Base-by-base conservation (phyloP, 805 yeast genomes). In the Cyberlindnera petersonii region DNA sequence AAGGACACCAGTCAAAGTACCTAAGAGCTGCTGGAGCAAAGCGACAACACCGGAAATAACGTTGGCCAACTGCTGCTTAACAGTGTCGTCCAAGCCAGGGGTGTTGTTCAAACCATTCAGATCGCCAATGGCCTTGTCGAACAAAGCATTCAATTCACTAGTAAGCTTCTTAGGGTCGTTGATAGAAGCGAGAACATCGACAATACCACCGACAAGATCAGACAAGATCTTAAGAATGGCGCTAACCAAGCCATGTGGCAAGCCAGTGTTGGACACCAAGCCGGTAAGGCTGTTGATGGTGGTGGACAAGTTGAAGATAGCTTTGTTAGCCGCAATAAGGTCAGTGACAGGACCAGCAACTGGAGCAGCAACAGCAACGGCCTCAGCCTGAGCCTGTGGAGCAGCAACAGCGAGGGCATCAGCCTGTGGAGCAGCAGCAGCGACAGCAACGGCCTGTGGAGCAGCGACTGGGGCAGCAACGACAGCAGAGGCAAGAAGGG, bases 81-180 rank as follows among this genome's bases (percentile, higher is more conserved):
- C 33, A 32, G 43, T 15, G 10, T 19, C 37, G 21, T 35, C 42
- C 14, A 40, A 21, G 9, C 39, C 46, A 24, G 46, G 22, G 23
- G 40, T 32, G 10, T 29, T 26, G 20, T 20, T 18, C 13, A 49
- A 17, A 19, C 21, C 37, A 20, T 37, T 35, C 35, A 49, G 41
- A 17, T 44, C 29, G 9, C 30, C 10, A n/a, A 38, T 16, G 26
- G 48, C 48, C 19, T 33, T 24, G 22, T 14, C 19, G 14, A 44
- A 36, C 29, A 42, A 30, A 26, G 31, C 19, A 30, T 34, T 37
- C 22, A 47, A 17, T 14, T 44, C 24, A 17, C 26, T 30, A 26
- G 49, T 31, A 16, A 47, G n/a, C 4, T 31, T 42, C 24, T 32
- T 10, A 17, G 33, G 26, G 18, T 42, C 43, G 24, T 40, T 35